phyloP scores from a whole-genome alignment of 306 rosid species.

The Myrica gale region DNA sequence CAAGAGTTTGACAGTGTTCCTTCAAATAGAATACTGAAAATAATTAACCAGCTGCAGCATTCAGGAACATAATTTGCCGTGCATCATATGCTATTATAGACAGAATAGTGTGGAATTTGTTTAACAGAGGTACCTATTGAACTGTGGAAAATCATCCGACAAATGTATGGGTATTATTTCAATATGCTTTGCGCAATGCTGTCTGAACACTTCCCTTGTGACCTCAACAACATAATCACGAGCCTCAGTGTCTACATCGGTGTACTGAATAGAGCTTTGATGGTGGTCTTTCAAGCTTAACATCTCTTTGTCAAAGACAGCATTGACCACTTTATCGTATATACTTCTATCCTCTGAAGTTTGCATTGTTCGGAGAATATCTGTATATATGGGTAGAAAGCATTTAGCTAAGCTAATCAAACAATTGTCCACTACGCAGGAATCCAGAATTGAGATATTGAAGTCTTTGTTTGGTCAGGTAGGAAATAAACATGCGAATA shows the following conservation, averaged over 20 bases:
- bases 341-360: slow-evolving; percentile 78
- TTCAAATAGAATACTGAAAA: slow-evolving; percentile 36
- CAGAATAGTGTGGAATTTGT: slow-evolving; percentile 23
- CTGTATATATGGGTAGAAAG: slow-evolving; percentile 43
- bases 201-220: slow-evolving; percentile 67
- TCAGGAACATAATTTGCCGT: slow-evolving; percentile 14
- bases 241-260: slow-evolving; percentile 71
- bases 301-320: slow-evolving; percentile 79
- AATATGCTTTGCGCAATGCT: slow-evolving; percentile 83
- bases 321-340: slow-evolving; percentile 80
- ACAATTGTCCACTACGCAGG: not conserved
- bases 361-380: slow-evolving; percentile 78
- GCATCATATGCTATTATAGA: slow-evolving; percentile 15
- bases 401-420: slow-evolving; percentile 29
- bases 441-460: too few relatives aligned
- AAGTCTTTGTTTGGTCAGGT: too few relatives aligned
- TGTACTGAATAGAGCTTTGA: slow-evolving; percentile 55
- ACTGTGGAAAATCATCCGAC: slow-evolving; percentile 68
- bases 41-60: slow-evolving; percentile 28
- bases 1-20: slow-evolving; percentile 89
- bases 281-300: slow-evolving; percentile 52
- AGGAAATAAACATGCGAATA: too few relatives aligned
- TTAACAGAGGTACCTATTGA: slow-evolving; percentile 58
- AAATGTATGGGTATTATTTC: slow-evolving; percentile 68
- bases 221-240: slow-evolving; percentile 77